phyloP scores from a whole-genome alignment of 805 yeast genomes.

The Cyberlindnera mississippiensis region DNA sequence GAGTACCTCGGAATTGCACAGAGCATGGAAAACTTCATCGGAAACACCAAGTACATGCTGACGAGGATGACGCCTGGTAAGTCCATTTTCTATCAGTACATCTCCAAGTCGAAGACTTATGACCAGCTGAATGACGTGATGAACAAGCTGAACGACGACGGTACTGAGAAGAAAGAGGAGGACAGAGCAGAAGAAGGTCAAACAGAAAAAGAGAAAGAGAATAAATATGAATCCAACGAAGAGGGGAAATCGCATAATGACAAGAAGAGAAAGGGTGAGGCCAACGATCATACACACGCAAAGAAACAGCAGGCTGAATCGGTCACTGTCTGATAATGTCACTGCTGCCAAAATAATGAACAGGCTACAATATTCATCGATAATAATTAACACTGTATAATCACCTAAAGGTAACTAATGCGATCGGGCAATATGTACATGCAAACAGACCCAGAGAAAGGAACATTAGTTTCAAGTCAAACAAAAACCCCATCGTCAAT shows the following conservation, averaged over 20 bases:
- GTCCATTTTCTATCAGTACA: slow-evolving; percentile 49
- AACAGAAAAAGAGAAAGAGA: slow-evolving; percentile 2
- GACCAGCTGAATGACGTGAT: slow-evolving; percentile 41
- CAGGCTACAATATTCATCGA: background rate
- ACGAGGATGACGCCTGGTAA: slow-evolving; percentile 78
- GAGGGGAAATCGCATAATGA: slow-evolving; percentile 1
- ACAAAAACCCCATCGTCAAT: background rate
- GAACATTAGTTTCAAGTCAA: no score
- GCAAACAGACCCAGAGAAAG: background rate
- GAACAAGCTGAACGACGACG: slow-evolving; percentile 19
- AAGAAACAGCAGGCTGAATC: slow-evolving; percentile 21
- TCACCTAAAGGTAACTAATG: slow-evolving; percentile 1
- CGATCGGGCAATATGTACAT: slow-evolving; percentile 1
- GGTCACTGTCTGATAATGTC: slow-evolving; percentile 7
- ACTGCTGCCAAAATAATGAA: no score
- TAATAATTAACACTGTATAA: slow-evolving; percentile 2
- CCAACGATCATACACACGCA: slow-evolving; percentile 1
- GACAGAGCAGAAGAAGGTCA: background rate
- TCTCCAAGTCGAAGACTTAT: slow-evolving; percentile 53
- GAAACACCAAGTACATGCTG: slow-evolving; percentile 80
- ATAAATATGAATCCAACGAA: no score
- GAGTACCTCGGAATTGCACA: slow-evolving; percentile 56
- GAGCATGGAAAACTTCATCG: slow-evolving; percentile 54
- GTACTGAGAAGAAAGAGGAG: slow-evolving; percentile 11
- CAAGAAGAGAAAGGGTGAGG: slow-evolving; percentile 18